These are phyloP conservation scores for Thermoascus crustaceus DNA, from an alignment of 2,329 filamentous ascomycete genomes.

Conservation along the genomic window DNA sequence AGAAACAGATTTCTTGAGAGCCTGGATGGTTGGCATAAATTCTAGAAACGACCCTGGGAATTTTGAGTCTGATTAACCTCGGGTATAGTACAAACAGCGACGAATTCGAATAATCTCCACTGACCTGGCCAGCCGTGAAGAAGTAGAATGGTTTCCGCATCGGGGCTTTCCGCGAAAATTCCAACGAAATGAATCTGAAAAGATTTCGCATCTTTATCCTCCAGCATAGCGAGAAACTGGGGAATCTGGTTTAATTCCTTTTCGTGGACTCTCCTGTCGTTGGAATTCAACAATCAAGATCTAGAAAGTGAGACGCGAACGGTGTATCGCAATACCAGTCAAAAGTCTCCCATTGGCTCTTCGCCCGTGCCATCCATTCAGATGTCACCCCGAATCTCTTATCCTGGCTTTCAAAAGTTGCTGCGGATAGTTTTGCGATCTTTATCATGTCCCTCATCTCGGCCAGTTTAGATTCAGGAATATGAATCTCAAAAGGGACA, in stretches of 20 bases:
- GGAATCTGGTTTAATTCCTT: conserved; percentile 43
- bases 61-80: no score
- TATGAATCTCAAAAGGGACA: no score
- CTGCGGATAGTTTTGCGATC: no score
- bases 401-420: no score
- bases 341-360: conserved; percentile 39
- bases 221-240: no score
- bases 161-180: conserved; percentile 44
- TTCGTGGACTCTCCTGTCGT: conserved; percentile 24
- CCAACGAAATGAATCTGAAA: conserved; percentile 47
- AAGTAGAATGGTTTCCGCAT: conserved; percentile 45
- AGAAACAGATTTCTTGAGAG: no score
- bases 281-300: conserved; percentile 8
- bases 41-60: conserved; percentile 44
- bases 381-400: conserved; percentile 39
- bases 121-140: conserved; percentile 52
- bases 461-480: no score
- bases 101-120: no score
- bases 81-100: no score
- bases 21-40: no score
- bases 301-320: no score
- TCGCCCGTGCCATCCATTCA: conserved; percentile 40
- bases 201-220: no score
- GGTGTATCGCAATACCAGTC: conserved; percentile 37
- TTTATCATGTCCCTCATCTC: conserved; percentile 47